A percentile compares a stretch with the other conserved stretches of the same genome.
Conservation (phyloP, 1,284 basidiomycete species). For the Neolentinus lepideus region DNA sequence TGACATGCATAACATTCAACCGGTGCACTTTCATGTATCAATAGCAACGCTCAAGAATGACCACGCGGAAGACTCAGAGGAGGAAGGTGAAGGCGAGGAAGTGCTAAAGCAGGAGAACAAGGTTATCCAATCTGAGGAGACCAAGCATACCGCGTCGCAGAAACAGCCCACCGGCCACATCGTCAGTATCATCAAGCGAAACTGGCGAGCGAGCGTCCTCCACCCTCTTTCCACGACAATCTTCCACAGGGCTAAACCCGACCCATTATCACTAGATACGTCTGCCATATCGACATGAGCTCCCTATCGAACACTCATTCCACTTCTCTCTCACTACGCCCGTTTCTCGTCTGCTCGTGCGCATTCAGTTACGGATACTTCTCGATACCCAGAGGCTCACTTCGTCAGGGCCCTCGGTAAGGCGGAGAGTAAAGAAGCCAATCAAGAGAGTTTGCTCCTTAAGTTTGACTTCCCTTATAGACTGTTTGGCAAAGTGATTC, state of each 20-base stretch:
- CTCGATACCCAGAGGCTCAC: slow-evolving; percentile 95
- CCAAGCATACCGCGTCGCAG: slow-evolving; percentile 36
- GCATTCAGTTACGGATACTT: slow-evolving; percentile 91
- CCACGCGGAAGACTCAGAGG: slow-evolving; percentile 76
- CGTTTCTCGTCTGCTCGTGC: slow-evolving; percentile 86
- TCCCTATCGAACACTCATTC: slow-evolving; percentile 77
- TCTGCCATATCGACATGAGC: slow-evolving; percentile 91
- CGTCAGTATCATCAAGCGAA: slow-evolving; percentile 90
- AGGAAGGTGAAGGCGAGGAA: slow-evolving; percentile 42
- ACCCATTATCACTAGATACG: slow-evolving; percentile 55
- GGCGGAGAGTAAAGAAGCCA: slow-evolving; percentile 92
- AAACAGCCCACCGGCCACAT: slow-evolving; percentile 89
- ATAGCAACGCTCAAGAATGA: slow-evolving; percentile 86
- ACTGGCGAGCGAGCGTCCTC: slow-evolving; percentile 80
- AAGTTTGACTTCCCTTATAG: slow-evolving; percentile 97
- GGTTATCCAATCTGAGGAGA: slow-evolving; percentile 30
- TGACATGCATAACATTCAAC: no score
- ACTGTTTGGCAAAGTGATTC: slow-evolving; percentile 91
- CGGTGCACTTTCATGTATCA: no score
- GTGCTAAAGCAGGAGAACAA: slow-evolving; percentile 43
- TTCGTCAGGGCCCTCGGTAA: slow-evolving; percentile 91
- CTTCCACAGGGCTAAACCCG: no score
- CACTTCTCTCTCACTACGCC: slow-evolving; percentile 89
- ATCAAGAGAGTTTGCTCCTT: slow-evolving; percentile 89
- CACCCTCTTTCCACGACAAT: no score